Percentiles rank a stretch among this genome's conserved stretches.
Conservation (phyloP, 495 filamentous ascomycete species). For the Hypoxylon fragiforme region DNA sequence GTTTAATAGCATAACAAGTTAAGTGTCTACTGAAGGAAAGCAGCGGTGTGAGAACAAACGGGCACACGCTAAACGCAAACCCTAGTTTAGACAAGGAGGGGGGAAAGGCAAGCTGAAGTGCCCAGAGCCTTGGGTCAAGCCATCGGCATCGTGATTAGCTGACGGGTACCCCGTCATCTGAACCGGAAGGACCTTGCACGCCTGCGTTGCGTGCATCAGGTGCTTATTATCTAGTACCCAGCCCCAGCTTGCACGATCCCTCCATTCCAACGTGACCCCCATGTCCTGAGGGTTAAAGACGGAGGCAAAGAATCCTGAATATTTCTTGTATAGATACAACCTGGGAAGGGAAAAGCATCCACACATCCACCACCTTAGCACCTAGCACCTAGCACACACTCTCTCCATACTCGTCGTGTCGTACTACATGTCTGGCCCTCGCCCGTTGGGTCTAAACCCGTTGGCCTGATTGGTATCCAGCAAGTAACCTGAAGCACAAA, state of each 20-base stretch:
- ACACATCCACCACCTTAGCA: slow-evolving; percentile 28
- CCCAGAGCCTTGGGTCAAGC: slow-evolving; percentile 38
- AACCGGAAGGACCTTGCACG: slow-evolving; percentile 36
- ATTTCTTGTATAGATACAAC: slow-evolving; percentile 30
- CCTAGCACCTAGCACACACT: too few relatives aligned
- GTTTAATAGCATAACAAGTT: slow-evolving; percentile 31
- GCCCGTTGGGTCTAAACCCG: slow-evolving; percentile 27
- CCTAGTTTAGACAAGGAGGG: slow-evolving; percentile 29
- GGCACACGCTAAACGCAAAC: slow-evolving; percentile 31
- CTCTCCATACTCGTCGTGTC: slow-evolving; percentile 24
- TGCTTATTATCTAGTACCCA: too few relatives aligned
- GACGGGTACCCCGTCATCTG: slow-evolving; percentile 38
- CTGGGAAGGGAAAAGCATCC: slow-evolving; percentile 24
- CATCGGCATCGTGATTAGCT: slow-evolving; percentile 38
- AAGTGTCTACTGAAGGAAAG: slow-evolving; percentile 29
- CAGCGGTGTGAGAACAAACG: slow-evolving; percentile 41
- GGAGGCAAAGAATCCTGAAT: slow-evolving; percentile 25
- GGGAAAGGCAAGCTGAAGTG: slow-evolving; percentile 34
- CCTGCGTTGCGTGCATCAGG: slow-evolving; percentile 42
- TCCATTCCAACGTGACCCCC: slow-evolving; percentile 39
- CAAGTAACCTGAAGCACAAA: slow-evolving; percentile 33
- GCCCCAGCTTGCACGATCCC: slow-evolving; percentile 36
- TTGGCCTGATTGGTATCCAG: slow-evolving; percentile 27
- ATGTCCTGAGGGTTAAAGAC: slow-evolving; percentile 27
- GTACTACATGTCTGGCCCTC: slow-evolving; percentile 25